Conservation (phyloP, 345 rosid genomes). For the Eucalyptus pauciflora region DNA sequence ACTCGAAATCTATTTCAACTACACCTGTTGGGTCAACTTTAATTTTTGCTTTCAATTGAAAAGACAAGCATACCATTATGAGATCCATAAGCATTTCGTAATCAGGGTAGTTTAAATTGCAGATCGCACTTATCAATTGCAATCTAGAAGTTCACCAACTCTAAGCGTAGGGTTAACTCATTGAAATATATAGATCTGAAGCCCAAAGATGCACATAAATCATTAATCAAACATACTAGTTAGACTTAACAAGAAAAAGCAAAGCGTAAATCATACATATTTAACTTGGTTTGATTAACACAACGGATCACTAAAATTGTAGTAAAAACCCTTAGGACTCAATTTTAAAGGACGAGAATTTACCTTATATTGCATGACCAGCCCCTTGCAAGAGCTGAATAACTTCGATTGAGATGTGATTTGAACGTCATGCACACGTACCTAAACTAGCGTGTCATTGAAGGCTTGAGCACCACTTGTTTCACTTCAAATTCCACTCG, state of each 20-base stretch:
- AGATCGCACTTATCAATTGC: neutral
- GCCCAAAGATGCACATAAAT: neutral
- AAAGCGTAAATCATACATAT: neutral
- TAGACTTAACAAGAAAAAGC: neutral
- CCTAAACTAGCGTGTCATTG: neutral
- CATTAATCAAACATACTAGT: neutral
- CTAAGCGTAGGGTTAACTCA: neutral
- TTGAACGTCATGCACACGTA: neutral
- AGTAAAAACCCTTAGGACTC: neutral
- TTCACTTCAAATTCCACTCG: neutral
- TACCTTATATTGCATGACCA: neutral
- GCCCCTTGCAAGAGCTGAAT: neutral
- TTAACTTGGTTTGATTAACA: neutral
- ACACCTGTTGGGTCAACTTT: neutral
- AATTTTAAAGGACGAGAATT: neutral
- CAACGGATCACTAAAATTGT: neutral
- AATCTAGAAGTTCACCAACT: neutral
- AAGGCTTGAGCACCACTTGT: neutral
- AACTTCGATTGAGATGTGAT: neutral
- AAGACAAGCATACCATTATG: neutral
- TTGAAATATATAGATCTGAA: neutral
- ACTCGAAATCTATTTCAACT: neutral
- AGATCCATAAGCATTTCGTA: neutral
- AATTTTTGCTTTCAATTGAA: neutral
- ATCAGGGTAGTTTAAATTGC: neutral